These are phyloP conservation scores for Colletotrichum sp. DNA, from an alignment of 2,329 filamentous ascomycete species.

Conservation along the genomic window DNA sequence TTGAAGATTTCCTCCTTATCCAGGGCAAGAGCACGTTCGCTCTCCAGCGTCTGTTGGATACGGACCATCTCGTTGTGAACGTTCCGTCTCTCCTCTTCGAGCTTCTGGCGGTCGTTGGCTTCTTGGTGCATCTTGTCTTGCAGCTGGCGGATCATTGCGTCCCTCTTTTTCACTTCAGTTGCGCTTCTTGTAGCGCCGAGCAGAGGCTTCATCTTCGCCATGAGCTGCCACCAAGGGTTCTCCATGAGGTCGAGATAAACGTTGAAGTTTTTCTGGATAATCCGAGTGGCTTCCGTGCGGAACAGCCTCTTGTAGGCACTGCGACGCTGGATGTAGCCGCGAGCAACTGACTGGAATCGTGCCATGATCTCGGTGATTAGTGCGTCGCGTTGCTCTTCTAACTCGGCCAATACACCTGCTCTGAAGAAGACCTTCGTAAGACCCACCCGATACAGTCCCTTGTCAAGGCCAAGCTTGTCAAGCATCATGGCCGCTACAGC, in stretches of 20 bases:
- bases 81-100: conserved; percentile 91
- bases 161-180: conserved; percentile 91
- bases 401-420: conserved; percentile 90
- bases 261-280: conserved; percentile 94
- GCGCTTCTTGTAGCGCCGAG: conserved; percentile 91
- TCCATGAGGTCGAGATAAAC: conserved; percentile 88
- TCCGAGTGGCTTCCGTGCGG: conserved; percentile 89
- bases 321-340: conserved; percentile 87
- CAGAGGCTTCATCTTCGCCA: conserved; percentile 93
- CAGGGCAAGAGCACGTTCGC: conserved; percentile 90
- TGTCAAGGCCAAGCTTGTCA: conserved; percentile 85
- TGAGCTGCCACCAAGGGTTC: conserved; percentile 97
- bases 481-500: conserved; percentile 85
- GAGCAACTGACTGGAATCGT: conserved; percentile 88
- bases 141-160: conserved; percentile 89
- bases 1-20: conserved; percentile 99
- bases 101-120: conserved; percentile 72
- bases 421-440: conserved; percentile 98
- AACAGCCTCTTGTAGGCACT: conserved; percentile 94
- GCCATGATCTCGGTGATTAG: conserved; percentile 95
- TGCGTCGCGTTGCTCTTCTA: conserved; percentile 93
- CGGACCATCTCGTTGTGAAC: conserved; percentile 86
- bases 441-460: conserved; percentile 87
- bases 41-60: conserved; percentile 93
- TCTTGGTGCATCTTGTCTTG: conserved; percentile 85